Conservation (phyloP, 306 rosid genomes). For the Prunus davidiana region DNA sequence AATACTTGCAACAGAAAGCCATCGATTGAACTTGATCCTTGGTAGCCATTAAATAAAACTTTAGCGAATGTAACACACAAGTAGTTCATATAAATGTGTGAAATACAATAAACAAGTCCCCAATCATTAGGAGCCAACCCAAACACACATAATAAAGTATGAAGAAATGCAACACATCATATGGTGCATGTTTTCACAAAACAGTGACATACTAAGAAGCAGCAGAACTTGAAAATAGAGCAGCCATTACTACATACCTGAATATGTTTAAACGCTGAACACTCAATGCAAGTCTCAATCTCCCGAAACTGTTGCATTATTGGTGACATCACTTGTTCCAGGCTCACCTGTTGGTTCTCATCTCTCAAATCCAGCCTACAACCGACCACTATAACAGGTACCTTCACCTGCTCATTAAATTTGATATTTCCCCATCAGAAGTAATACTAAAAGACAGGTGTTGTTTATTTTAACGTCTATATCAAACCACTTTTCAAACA, state of each 20-base stretch:
- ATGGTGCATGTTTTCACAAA: not conserved
- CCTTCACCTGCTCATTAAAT: conserved; percentile 68
- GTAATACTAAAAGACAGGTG: not conserved
- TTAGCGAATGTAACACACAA: not conserved
- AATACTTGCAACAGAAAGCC: not conserved
- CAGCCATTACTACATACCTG: conserved; percentile 50
- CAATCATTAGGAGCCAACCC: not conserved
- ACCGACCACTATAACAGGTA: conserved; percentile 95
- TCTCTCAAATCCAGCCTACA: conserved; percentile 97
- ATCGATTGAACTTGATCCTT: conserved; percentile 8
- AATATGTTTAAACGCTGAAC: conserved; percentile 86
- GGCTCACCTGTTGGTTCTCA: conserved; percentile 83
- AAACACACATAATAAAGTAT: not conserved
- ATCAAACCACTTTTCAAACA: conserved; percentile 2
- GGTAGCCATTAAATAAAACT: conserved; percentile 8
- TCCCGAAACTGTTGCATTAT: conserved; percentile 99
- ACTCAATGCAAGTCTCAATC: conserved; percentile 98
- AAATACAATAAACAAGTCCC: not conserved
- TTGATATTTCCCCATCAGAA: not conserved
- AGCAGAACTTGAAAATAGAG: not conserved
- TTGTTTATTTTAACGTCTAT: not conserved
- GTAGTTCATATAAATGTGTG: not conserved
- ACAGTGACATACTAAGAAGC: not conserved
- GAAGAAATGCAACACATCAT: not conserved
- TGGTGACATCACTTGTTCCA: conserved; percentile 97